phyloP scores from a whole-genome alignment of 768 basidiomycete genomes.

The Collybiopsis luxurians region DNA sequence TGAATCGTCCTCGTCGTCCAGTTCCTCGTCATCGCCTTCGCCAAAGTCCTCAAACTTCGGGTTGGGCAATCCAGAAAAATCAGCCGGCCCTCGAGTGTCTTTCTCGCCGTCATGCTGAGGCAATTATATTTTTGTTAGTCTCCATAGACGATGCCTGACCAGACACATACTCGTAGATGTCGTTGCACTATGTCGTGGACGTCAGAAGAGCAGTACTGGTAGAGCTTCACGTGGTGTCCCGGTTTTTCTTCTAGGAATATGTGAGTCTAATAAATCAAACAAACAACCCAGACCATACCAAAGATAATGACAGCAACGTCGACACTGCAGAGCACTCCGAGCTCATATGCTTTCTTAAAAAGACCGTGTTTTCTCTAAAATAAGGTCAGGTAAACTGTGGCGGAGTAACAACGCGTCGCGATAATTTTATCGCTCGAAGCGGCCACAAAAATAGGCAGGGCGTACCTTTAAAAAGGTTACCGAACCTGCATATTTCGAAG shows the following conservation, averaged over 20 bases:
- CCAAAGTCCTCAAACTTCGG: slow-evolving; percentile 28
- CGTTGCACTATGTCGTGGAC: slow-evolving; percentile 69
- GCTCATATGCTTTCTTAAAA: slow-evolving; percentile 90
- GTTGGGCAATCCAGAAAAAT: slow-evolving; percentile 39
- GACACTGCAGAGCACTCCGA: slow-evolving; percentile 86
- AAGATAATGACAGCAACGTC: slow-evolving; percentile 89
- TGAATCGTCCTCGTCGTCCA: slow-evolving; percentile 36
- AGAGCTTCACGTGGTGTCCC: slow-evolving; percentile 78
- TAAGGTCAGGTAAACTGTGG: slow-evolving; percentile 17
- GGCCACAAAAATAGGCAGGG: slow-evolving; percentile 60
- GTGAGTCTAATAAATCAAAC: slow-evolving; percentile 28
- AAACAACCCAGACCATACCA: slow-evolving; percentile 22
- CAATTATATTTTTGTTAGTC: slow-evolving; percentile 2
- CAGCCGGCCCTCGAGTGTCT: slow-evolving; percentile 42
- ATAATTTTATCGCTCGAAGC: slow-evolving; percentile 43
- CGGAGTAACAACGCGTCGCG: slow-evolving; percentile 2
- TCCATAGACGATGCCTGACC: not conserved
- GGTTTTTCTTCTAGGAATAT: slow-evolving; percentile 66
- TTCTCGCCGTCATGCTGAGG: slow-evolving; percentile 47
- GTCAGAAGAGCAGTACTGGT: slow-evolving; percentile 76
- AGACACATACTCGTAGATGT: slow-evolving; percentile 38
- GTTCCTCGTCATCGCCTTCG: slow-evolving; percentile 41
- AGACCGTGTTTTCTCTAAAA: slow-evolving; percentile 82
- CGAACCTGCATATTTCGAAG: slow-evolving; percentile 28
- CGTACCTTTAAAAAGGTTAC: slow-evolving; percentile 88